phyloP scores from a whole-genome alignment of 768 basidiomycete species.

The Hygrophorus pudorinus region DNA sequence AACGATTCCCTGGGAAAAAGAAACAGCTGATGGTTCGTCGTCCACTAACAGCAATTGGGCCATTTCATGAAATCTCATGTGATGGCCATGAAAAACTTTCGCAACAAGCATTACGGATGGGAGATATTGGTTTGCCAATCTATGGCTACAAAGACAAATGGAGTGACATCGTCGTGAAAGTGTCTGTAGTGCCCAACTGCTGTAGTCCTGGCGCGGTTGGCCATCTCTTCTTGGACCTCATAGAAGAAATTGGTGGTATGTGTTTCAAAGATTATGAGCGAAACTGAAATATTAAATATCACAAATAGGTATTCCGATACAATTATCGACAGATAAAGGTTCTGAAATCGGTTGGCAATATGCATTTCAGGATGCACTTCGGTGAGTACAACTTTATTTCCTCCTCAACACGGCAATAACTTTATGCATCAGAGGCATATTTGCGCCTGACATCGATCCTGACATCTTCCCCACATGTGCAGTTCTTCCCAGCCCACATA shows the following conservation, averaged over 20 bases:
- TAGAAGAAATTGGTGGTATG: conserved; percentile 18
- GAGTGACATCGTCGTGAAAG: conserved; percentile 9
- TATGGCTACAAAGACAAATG: conserved; percentile 22
- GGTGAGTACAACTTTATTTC: conserved; percentile 6
- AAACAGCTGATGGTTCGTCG: conserved; percentile 3
- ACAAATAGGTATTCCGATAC: conserved; percentile 16
- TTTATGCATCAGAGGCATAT: too few relatives aligned
- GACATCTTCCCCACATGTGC: too few relatives aligned
- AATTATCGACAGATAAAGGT: conserved; percentile 20
- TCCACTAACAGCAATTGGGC: too few relatives aligned
- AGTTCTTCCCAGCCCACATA: conserved; percentile 17
- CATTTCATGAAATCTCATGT: conserved; percentile 1
- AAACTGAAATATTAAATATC: neutral
- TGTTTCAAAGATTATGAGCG: neutral
- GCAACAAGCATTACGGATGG: conserved; percentile 18
- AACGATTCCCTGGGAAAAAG: conserved; percentile 11
- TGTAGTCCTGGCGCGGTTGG: conserved; percentile 15
- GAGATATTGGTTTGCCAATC: conserved; percentile 18
- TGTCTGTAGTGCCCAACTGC: conserved; percentile 18
- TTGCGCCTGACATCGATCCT: too few relatives aligned
- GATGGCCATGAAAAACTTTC: conserved; percentile 23
- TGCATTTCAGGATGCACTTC: conserved; percentile 10
- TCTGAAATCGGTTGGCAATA: conserved; percentile 21
- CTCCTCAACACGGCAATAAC: conserved; percentile 1
- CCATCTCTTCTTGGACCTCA: conserved; percentile 24